Base-by-base conservation (phyloP, 371 early-diverging fungal species). In the Chytridium lagenaria region DNA sequence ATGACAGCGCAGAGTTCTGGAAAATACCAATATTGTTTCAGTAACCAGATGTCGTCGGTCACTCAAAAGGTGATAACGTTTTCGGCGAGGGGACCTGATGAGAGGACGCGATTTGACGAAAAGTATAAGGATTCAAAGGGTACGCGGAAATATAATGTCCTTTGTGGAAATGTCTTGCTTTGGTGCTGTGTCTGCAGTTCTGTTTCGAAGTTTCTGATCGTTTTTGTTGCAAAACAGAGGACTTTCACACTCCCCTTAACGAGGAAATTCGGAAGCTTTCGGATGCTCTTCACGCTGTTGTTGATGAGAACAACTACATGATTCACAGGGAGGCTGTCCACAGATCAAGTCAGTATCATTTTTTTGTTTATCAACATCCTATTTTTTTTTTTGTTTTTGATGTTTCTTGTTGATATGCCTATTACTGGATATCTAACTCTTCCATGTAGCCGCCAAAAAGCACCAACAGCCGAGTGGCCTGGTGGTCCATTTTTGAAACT, bases 1-100 rank as follows among this genome's bases (percentile, higher is more conserved):
- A 72, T 91, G 33, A 82, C 77, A 26, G 91, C 92, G 16, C 77
- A 83, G 26, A n/a, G 30, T 12, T 80, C 74, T 30, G 92, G 93
- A 44, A 81, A 77, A 75, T 85, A 91, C 69, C 83, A 84, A 23
- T 93, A 91, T 78, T 93, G 94, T 83, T 92, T 93, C 82, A 85
- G 85, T 74, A 93, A 93, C 72, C 68, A 69, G 26, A 77, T 67
- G 67, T 69, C 73, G 16, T n/a, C 71, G 19, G 44, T 66, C 66
- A 31, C 68, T n/a, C 77, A 81, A 30, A 82, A 82, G 67, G 30
- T 52, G 22, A 52, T 82, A 1, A 69, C 77, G 1, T 82, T 82
- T 50, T 71, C 74, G 23, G 73, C 77, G 7, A 67, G 69, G 5
- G 82, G 82, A 0, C 82, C 82, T 0, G 82, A 82, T 68, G 82